Evolutionary conservation across 1,139 yeast species (phyloP).

Genomic region (Blastobotrys serpentis): DNA sequence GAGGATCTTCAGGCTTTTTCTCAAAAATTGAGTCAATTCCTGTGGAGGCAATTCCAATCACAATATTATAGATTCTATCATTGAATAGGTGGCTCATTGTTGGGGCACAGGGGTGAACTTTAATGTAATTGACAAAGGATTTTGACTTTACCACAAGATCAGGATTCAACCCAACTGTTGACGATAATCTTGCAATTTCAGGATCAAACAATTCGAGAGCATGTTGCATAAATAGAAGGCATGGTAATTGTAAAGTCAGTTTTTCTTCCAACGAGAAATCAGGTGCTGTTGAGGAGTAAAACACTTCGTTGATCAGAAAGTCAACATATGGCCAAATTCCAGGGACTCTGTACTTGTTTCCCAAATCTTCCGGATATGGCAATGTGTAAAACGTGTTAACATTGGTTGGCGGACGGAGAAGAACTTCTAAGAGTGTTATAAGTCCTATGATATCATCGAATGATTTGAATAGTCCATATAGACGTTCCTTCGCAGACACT

Average conservation of each 20-base stretch:
- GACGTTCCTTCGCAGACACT: slow-evolving; percentile 33
- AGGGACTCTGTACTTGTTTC: slow-evolving; percentile 56
- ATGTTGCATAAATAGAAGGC: slow-evolving; percentile 52
- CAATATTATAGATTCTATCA: slow-evolving; percentile 53
- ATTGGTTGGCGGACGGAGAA: slow-evolving; percentile 37
- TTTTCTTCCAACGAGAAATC: slow-evolving; percentile 41
- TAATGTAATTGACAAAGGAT: slow-evolving; percentile 42
- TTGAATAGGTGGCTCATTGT: slow-evolving; percentile 61
- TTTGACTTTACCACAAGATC: slow-evolving; percentile 50
- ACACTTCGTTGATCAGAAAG: slow-evolving; percentile 63
- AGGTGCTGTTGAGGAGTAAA: slow-evolving; percentile 46
- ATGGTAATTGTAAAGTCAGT: slow-evolving; percentile 50
- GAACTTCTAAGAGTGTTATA: slow-evolving; percentile 48
- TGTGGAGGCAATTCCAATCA: slow-evolving; percentile 54
- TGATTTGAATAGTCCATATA: slow-evolving; percentile 32
- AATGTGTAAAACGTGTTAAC: slow-evolving; percentile 35
- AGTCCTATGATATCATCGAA: slow-evolving; percentile 57
- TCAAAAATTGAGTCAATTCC: slow-evolving; percentile 59
- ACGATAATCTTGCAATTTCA: slow-evolving; percentile 48
- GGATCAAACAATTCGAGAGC: slow-evolving; percentile 66
- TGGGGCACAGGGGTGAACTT: slow-evolving; percentile 68
- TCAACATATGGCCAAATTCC: slow-evolving; percentile 86
- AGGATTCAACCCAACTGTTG: slow-evolving; percentile 50
- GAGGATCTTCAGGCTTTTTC: slow-evolving; percentile 39
- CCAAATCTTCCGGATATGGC: slow-evolving; percentile 67